Evolutionary conservation across 306 rosid genomes (phyloP).

Genomic region (Ziziphus jujuba): DNA sequence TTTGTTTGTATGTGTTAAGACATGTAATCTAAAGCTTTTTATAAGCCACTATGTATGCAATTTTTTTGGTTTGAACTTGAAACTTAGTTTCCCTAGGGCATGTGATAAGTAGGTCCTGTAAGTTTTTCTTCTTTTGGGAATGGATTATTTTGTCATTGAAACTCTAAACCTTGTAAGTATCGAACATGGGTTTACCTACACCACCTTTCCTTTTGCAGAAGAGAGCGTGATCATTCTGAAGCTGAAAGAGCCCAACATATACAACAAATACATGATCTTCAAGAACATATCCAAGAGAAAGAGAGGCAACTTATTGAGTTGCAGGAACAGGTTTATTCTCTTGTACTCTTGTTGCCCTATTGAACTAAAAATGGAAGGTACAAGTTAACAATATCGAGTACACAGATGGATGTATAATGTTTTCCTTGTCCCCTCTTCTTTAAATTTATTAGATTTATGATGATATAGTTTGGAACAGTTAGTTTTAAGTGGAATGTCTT

Average conservation of each 20-base stretch:
- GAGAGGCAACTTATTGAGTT: slow-evolving; percentile 88
- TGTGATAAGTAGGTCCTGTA: neutral
- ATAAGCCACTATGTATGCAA: neutral
- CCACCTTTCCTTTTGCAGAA: slow-evolving; percentile 51
- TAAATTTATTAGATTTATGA: neutral
- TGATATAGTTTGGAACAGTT: slow-evolving; percentile 1
- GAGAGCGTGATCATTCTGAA: slow-evolving; percentile 93
- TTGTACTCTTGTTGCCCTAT: slow-evolving; percentile 1
- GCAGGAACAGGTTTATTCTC: slow-evolving; percentile 76
- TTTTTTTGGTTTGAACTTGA: neutral
- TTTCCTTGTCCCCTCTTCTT: neutral
- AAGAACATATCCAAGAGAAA: slow-evolving; percentile 92
- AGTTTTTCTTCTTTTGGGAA: neutral
- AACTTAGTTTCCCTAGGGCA: neutral
- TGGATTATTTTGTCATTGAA: slow-evolving; percentile 6
- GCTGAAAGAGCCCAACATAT: slow-evolving; percentile 95
- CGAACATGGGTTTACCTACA: slow-evolving; percentile 4
- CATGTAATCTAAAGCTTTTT: neutral
- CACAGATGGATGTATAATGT: neutral
- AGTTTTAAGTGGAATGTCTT: slow-evolving; percentile 2
- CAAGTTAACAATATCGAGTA: slow-evolving; percentile 3
- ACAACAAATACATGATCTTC: slow-evolving; percentile 82
- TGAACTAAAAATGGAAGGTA: slow-evolving; percentile 1
- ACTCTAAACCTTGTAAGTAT: slow-evolving; percentile 6
- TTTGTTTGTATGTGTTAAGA: slow-evolving; percentile 19